These are phyloP conservation scores for Kazachstania africana DNA, from an alignment of 805 yeast genomes.

Conservation along the genomic window DNA sequence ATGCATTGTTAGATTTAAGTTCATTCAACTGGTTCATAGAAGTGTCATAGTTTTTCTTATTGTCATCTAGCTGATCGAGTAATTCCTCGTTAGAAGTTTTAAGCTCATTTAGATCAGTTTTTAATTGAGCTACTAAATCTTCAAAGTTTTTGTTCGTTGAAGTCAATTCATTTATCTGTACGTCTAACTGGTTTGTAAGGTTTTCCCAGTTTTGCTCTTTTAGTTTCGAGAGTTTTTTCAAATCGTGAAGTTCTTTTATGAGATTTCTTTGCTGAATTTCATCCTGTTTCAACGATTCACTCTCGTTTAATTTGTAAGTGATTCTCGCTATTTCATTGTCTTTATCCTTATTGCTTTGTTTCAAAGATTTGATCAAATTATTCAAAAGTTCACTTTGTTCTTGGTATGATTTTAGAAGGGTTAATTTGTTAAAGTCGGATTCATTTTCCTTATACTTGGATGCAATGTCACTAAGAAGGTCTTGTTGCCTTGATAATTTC, in stretches of 20 bases:
- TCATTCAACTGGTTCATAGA: conserved; percentile 7
- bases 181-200: conserved; percentile 16
- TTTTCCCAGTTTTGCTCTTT: conserved; percentile 19
- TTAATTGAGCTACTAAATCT: conserved; percentile 10
- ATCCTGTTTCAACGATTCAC: conserved; percentile 6
- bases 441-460: neutral
- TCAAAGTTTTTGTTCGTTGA: neutral
- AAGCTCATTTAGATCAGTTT: conserved; percentile 5
- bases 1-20: conserved; percentile 1
- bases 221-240: conserved; percentile 7
- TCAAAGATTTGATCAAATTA: conserved; percentile 7
- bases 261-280: no score
- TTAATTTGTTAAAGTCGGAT: neutral
- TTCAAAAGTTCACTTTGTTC: conserved; percentile 12
- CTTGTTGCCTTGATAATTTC: conserved; percentile 16
- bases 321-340: conserved; percentile 7
- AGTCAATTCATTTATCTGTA: conserved; percentile 5
- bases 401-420: conserved; percentile 7
- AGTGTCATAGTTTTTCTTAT: no score
- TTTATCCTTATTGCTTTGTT: conserved; percentile 5
- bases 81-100: neutral
- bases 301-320: conserved; percentile 1
- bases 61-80: no score
- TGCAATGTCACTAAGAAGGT: conserved; percentile 4
- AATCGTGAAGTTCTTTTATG: conserved; percentile 7